Conservation (phyloP, 441 rosid genomes). For the Pelargonium citronellum region DNA sequence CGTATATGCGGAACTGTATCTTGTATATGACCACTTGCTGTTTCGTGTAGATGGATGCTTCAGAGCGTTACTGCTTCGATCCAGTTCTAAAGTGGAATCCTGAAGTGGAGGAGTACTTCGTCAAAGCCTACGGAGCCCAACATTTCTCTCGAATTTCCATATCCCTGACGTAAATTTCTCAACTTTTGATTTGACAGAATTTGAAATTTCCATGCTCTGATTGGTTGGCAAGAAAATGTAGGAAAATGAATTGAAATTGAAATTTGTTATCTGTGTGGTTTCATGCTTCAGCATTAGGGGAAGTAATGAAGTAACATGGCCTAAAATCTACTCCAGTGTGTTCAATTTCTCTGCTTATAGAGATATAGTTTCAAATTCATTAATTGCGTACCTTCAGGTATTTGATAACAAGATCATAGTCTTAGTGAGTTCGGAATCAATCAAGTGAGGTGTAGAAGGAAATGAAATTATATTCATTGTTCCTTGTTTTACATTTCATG, state of each 20-base stretch:
- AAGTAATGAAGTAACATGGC: not conserved
- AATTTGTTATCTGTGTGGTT: not conserved
- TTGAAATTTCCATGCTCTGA: not conserved
- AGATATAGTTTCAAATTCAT: too few relatives aligned
- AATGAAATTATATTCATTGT: too few relatives aligned
- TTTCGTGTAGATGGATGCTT: constrained; percentile 46
- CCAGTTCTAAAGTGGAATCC: constrained; percentile 78
- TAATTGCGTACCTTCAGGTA: too few relatives aligned
- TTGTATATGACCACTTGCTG: not conserved
- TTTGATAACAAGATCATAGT: too few relatives aligned
- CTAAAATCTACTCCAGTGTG: too few relatives aligned
- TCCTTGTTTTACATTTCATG: not conserved
- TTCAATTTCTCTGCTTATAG: too few relatives aligned
- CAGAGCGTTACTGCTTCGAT: constrained; percentile 68
- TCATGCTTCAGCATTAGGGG: not conserved
- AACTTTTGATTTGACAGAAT: not conserved
- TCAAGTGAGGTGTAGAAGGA: too few relatives aligned
- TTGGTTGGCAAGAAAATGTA: constrained; percentile 5
- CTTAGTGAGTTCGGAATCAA: too few relatives aligned
- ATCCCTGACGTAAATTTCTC: constrained; percentile 46
- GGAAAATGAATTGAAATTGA: not conserved
- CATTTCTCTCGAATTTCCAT: constrained; percentile 72
- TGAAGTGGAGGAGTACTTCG: constrained; percentile 71
- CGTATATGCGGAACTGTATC: not conserved
- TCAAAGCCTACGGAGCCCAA: constrained; percentile 65